A percentile compares a stretch with the other conserved stretches of the same genome.
These are phyloP conservation scores for Cryomyces antarcticus DNA, from an alignment of 495 filamentous ascomycete species.

Conservation along the genomic window DNA sequence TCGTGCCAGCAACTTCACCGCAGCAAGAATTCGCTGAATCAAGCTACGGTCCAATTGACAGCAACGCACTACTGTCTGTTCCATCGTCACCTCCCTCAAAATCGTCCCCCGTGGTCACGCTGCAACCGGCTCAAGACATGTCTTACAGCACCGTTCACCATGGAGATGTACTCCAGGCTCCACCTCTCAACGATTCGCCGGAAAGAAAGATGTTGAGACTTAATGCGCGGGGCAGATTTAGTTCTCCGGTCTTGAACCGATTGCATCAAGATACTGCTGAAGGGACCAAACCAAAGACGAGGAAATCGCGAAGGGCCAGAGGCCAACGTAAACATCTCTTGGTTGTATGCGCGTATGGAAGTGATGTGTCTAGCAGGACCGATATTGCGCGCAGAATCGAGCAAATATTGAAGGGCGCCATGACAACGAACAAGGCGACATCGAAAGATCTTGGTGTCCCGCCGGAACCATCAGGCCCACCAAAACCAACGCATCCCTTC, in stretches of 20 bases:
- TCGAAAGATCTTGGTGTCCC: constrained; percentile 3
- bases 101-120: no score
- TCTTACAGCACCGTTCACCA: no score
- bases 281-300: constrained; percentile 4
- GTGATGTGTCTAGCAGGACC: constrained; percentile 6
- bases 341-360: constrained; percentile 27
- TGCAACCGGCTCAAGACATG: no score
- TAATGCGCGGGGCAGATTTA: constrained; percentile 35
- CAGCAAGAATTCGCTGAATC: no score
- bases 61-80: no score
- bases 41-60: no score
- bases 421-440: background rate
- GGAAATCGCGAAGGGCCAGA: background rate
- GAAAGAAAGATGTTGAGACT: constrained; percentile 30
- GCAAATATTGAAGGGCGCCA: constrained; percentile 22
- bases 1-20: no score
- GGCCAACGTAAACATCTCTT: constrained; percentile 12
- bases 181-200: background rate
- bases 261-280: constrained; percentile 10
- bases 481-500: constrained; percentile 64
- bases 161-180: no score
- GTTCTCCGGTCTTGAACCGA: constrained; percentile 24
- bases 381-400: constrained; percentile 28
- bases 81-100: no score
- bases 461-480: constrained; percentile 15